Conservation (phyloP, 345 rosid genomes). For the Boechera retrofracta region DNA sequence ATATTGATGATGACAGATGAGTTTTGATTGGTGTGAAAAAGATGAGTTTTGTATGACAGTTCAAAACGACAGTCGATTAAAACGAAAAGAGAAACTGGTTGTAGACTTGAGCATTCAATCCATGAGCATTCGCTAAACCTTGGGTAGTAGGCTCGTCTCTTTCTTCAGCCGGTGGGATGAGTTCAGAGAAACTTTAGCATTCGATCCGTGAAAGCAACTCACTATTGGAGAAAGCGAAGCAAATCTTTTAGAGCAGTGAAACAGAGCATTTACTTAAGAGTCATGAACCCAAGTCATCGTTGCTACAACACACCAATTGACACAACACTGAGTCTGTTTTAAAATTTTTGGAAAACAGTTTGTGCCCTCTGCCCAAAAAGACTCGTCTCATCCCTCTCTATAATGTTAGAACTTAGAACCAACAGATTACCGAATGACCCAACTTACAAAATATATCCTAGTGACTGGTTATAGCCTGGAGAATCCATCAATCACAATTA, state of each 20-base stretch:
- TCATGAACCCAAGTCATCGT: neutral
- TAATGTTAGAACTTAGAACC: conserved; percentile 38
- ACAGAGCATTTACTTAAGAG: conserved; percentile 1
- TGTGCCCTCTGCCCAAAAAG: neutral
- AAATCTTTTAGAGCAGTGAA: neutral
- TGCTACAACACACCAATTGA: conserved; percentile 4
- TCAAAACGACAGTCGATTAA: neutral
- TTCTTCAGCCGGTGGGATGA: neutral
- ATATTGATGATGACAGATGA: neutral
- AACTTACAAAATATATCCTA: conserved; percentile 33
- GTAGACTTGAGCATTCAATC: neutral
- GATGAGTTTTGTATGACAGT: neutral
- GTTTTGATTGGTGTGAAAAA: neutral
- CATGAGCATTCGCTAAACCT: neutral
- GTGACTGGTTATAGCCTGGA: conserved; percentile 19
- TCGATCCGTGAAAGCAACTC: neutral
- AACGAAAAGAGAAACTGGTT: neutral
- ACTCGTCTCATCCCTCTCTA: conserved; percentile 17
- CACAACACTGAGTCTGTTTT: conserved; percentile 17
- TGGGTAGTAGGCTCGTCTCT: neutral
- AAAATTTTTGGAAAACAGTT: neutral
- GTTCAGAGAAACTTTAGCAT: neutral
- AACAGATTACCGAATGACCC: conserved; percentile 29
- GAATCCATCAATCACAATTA: conserved; percentile 25
- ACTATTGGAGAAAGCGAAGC: neutral